Evolutionary conservation across 1,284 basidiomycete genomes (phyloP).

Genomic region (Ceratobasidium sp.): DNA sequence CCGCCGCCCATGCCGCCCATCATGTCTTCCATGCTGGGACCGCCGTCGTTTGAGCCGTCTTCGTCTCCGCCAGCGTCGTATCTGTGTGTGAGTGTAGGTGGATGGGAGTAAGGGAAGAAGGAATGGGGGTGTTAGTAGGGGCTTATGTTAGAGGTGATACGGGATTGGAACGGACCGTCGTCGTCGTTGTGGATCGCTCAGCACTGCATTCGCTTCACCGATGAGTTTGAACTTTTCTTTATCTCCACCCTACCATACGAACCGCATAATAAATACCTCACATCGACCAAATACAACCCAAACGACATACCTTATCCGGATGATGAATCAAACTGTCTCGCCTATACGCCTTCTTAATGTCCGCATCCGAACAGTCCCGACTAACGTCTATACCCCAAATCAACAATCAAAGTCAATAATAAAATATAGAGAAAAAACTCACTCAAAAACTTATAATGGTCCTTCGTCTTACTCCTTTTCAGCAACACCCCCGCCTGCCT

Average conservation of each 20-base stretch:
- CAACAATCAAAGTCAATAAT: conserved; percentile 57
- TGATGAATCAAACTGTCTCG: conserved; percentile 83
- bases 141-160: too few species aligned
- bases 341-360: conserved; percentile 85
- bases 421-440: too few species aligned
- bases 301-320: conserved; percentile 76
- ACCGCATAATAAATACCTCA: neutral
- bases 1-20: conserved; percentile 48
- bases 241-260: conserved; percentile 60
- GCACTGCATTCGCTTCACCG: conserved; percentile 78
- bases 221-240: conserved; percentile 84
- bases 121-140: neutral
- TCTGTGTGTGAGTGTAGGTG: too few species aligned
- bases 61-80: conserved; percentile 85
- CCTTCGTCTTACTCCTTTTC: conserved; percentile 87
- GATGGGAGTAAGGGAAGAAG: neutral
- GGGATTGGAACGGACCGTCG: conserved; percentile 60
- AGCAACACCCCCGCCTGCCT: conserved; percentile 81
- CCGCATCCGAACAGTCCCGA: conserved; percentile 71
- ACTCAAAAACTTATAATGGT: conserved; percentile 71
- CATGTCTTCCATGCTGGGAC: conserved; percentile 60
- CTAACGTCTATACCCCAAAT: conserved; percentile 58
- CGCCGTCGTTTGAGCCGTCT: conserved; percentile 65
- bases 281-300: neutral
- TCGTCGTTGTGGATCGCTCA: conserved; percentile 76